Base-by-base conservation (phyloP, 139 green algal species). In the Cymbomonas tetramitiformis region DNA sequence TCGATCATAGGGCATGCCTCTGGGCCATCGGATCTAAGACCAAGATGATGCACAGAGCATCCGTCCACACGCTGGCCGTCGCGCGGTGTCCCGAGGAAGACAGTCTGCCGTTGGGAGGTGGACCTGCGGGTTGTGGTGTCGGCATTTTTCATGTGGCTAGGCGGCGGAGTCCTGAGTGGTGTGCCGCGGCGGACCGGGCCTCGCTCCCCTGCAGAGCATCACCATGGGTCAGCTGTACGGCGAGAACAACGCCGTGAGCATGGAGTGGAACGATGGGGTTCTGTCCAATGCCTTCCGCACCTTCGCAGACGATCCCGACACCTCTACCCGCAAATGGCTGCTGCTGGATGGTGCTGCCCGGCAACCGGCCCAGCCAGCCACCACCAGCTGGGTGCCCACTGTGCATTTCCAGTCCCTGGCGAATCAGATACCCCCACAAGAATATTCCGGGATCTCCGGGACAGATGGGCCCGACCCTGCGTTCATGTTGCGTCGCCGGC, bases 41-140 rank as follows among this genome's bases (percentile, higher is more conserved):
- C 65, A 80, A 91, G 68, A 91, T 91, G 83, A 76, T 91, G 25
- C 70, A 83, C 7, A 80, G 79, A 25, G 62, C 68, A 19, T 71
- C 71, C 25, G 75, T 71, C 24, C 57, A 79, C n/a, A 68, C 79
- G 72, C 43, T 80, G 46, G 72, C 79, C 30, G 75, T 72, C 1
- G 62, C 65, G 12, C 65, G 72, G 2, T 74, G 55, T 73, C 29
- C 47, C 50, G 3, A 74, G 77, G 32, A 85, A 85, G 53, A 82
- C 67, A 10, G 53, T 30, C 29, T 56, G 25, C 15, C 66, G 79
- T 18, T 19, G n/a, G n/a, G n/a, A n/a, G n/a, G n/a, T n/a, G n/a
- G n/a, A n/a, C n/a, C n/a, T n/a, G n/a, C 65, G 68, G 7, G 60
- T 82, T 29, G 69, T 85, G 18, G 72, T 69, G 2, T 55, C 64